Percentiles rank a stretch among this genome's conserved stretches.
Evolutionary conservation across 495 filamentous ascomycete species (phyloP).

Genomic region (Penicillium pulvis): DNA sequence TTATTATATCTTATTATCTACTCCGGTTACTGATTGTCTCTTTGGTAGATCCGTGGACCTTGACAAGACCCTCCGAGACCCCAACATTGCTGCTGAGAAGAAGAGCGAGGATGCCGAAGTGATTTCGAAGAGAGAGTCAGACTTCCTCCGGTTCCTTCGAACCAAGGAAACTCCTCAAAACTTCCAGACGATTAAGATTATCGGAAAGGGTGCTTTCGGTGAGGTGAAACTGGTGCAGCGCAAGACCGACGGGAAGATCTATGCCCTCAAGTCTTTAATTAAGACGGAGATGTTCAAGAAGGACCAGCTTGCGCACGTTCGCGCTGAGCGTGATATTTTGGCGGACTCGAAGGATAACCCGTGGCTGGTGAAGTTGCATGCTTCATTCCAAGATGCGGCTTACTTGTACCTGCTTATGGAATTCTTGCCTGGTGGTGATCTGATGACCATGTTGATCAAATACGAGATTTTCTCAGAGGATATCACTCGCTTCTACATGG

Average conservation of each 20-base stretch:
- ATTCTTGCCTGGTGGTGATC: slow-evolving; percentile 94
- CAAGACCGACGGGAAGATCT: slow-evolving; percentile 95
- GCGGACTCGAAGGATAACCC: slow-evolving; percentile 95
- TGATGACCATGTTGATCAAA: slow-evolving; percentile 99
- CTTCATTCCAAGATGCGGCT: slow-evolving; percentile 92
- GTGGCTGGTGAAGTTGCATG: slow-evolving; percentile 97
- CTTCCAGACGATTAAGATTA: slow-evolving; percentile 94
- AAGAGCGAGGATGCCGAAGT: slow-evolving; percentile 77
- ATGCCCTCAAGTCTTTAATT: slow-evolving; percentile 95
- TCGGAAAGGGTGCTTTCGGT: slow-evolving; percentile 98
- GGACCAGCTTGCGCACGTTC: slow-evolving; percentile 98
- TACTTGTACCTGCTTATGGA: slow-evolving; percentile 99
- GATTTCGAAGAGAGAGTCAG: slow-evolving; percentile 79
- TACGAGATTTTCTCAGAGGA: slow-evolving; percentile 99
- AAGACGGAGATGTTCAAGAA: slow-evolving; percentile 99
- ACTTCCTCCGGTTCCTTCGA: slow-evolving; percentile 90
- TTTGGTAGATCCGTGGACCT: slow-evolving; percentile 78
- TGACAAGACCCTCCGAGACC: slow-evolving; percentile 76
- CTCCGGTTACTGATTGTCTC: slow-evolving; percentile 5
- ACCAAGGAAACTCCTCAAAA: slow-evolving; percentile 90
- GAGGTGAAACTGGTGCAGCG: slow-evolving; percentile 96
- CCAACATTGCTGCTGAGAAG: slow-evolving; percentile 69
- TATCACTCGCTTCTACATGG: slow-evolving; percentile 99
- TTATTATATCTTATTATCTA: not conserved
- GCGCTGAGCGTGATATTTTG: slow-evolving; percentile 94